Evolutionary conservation across 768 basidiomycete species (phyloP).

Genomic region (Trametes villosa): DNA sequence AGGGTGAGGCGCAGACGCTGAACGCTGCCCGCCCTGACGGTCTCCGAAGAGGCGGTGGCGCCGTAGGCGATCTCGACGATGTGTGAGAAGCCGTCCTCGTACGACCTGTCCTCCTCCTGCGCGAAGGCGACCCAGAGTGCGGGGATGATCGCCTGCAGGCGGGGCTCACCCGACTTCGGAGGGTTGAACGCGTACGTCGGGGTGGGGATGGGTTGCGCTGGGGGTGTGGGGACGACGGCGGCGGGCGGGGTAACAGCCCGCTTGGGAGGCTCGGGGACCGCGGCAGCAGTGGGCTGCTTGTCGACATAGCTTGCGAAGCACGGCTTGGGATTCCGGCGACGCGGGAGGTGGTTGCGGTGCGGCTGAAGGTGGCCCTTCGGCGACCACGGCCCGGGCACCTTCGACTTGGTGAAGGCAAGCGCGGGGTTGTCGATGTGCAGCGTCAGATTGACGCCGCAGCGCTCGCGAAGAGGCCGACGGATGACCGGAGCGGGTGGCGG

Average conservation of each 20-base stretch:
- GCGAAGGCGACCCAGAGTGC: constrained; percentile 31
- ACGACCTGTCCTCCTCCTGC: constrained; percentile 4
- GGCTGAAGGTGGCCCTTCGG: constrained; percentile 30
- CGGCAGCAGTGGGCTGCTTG: constrained; percentile 5
- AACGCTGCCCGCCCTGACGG: constrained; percentile 10
- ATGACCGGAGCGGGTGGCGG: constrained; percentile 16
- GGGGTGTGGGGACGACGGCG: constrained; percentile 1
- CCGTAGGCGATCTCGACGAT: constrained; percentile 27
- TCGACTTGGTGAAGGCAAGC: constrained; percentile 1
- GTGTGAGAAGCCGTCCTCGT: constrained; percentile 30
- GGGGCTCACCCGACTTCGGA: constrained; percentile 16
- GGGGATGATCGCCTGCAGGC: constrained; percentile 31
- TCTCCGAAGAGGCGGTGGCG: neutral
- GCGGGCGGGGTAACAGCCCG: neutral
- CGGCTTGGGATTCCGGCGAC: constrained; percentile 23
- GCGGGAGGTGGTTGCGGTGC: constrained; percentile 30
- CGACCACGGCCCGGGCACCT: constrained; percentile 18
- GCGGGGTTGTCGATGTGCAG: constrained; percentile 18
- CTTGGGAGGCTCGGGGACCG: neutral
- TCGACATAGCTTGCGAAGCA: constrained; percentile 20
- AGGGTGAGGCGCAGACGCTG: constrained; percentile 28
- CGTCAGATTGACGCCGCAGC: constrained; percentile 22
- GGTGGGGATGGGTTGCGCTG: neutral
- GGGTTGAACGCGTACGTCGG: constrained; percentile 6
- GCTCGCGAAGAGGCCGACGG: constrained; percentile 24